These are phyloP conservation scores for Xylaria palmicola DNA, from an alignment of 495 filamentous ascomycete species.

Conservation along the genomic window DNA sequence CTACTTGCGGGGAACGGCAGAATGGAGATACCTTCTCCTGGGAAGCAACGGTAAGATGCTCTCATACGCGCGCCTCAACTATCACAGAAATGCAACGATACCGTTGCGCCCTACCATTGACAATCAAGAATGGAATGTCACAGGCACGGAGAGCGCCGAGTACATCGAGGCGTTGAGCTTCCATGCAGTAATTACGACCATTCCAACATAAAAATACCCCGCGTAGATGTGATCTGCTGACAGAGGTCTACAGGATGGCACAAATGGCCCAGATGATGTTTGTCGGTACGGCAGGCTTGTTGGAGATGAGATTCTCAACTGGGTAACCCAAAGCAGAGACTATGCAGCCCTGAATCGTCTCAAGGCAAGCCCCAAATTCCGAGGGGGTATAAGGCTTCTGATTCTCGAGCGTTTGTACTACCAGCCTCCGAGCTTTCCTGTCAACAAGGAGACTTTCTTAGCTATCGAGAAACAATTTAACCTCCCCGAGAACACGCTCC, in stretches of 20 bases:
- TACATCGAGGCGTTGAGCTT: neutral
- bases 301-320: neutral
- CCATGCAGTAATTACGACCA: neutral
- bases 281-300: neutral
- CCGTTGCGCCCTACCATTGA: neutral
- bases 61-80: neutral
- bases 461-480: conserved; percentile 4
- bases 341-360: neutral
- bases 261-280: neutral
- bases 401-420: neutral
- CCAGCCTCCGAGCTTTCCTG: neutral
- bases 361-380: neutral
- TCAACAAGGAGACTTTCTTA: conserved; percentile 2
- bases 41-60: neutral
- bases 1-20: neutral
- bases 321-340: neutral
- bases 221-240: neutral
- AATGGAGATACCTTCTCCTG: neutral
- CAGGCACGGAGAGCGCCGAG: conserved; percentile 4
- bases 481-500: neutral
- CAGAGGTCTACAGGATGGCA: neutral
- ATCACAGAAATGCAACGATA: neutral
- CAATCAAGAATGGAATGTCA: conserved; percentile 1
- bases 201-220: neutral
- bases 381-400: neutral